These are phyloP conservation scores for Rhynchospora pubera DNA, from an alignment of 176 grass and related monocot species.

Conservation along the genomic window DNA sequence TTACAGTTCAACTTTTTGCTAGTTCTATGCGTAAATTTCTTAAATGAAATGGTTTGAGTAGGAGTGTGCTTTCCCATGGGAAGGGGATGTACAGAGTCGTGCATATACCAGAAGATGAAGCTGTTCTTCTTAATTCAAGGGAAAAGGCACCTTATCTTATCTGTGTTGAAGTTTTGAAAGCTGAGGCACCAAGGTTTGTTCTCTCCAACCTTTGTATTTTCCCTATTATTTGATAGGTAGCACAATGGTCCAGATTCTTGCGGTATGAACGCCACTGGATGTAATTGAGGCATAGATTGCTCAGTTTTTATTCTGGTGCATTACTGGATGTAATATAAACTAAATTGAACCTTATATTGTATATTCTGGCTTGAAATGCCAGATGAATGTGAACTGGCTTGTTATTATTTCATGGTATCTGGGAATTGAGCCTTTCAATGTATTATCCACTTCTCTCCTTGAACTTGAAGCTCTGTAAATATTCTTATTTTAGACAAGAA, in stretches of 20 bases:
- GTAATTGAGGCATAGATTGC: background rate
- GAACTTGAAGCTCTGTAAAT: background rate
- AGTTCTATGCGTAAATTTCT: conserved; percentile 4
- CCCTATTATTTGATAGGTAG: background rate
- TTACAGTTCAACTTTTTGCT: background rate
- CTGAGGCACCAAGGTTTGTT: conserved; percentile 69
- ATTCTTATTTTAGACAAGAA: background rate
- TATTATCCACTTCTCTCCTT: background rate
- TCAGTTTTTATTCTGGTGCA: background rate
- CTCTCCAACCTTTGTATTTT: conserved; percentile 16
- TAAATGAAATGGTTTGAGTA: conserved; percentile 31
- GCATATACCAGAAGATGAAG: conserved; percentile 93
- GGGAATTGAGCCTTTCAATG: background rate
- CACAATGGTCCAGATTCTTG: background rate
- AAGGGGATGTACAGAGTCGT: conserved; percentile 88
- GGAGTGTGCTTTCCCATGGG: conserved; percentile 98
- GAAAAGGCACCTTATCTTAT: conserved; percentile 99
- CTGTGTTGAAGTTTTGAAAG: conserved; percentile 98
- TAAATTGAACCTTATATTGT: background rate
- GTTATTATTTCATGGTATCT: background rate
- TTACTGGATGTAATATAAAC: background rate
- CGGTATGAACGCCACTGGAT: background rate
- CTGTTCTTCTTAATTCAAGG: conserved; percentile 93
- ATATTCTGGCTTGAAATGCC: background rate
- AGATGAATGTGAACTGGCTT: background rate